Evolutionary conservation across 2,329 filamentous ascomycete genomes (phyloP), one percentile per base, ranked within the genome.

Genomic region (Aspergillus fijiensis): DNA sequence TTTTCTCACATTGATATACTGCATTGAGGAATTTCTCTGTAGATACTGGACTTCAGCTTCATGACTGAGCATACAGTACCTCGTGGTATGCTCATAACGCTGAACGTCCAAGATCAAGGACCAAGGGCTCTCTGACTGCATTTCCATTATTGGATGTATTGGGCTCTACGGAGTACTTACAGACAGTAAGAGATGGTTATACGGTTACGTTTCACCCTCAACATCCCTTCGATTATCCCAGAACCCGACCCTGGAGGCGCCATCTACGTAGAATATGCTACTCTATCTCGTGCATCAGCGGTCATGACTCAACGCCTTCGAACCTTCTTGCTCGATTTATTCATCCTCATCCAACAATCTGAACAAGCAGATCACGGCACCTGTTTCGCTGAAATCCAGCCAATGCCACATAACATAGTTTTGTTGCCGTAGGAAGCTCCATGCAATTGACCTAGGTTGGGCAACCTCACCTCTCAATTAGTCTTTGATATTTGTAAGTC

Each of bases 131-230:
- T 77, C 74, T 76, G 74, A 74, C 69, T 68, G 69, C 62, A 60
- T 66, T 61, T 72, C 68, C 49, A 60, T 53, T 60, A 45, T 21
- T 55, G 58, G 29, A 48, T 58, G 67, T 69, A 69, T 63, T 69
- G 68, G 55, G 52, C 67, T 69, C 55, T 48, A 39, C 42, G 5
- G 65, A 65, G 68, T 68, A 70, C 68, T 65, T 70, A 67, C 62
- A 57, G 49, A 39, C 57, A 56, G 57, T 56, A 47, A 50, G 55
- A 60, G 56, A 60, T 73, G 70, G 68, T 66, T 59, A 62, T 66
- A 63, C 67, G 67, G 66, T 70, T 72, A 73, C 74, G 74, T 76
- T 77, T 77, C 74, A 74, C 70, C 73, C 71, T 67, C 69, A 54
- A 76, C 74, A 77, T 63, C 23, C 21, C 25, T 19, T 12, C 31